Conservation (phyloP, 306 rosid genomes). For the Acacia acuminata region DNA sequence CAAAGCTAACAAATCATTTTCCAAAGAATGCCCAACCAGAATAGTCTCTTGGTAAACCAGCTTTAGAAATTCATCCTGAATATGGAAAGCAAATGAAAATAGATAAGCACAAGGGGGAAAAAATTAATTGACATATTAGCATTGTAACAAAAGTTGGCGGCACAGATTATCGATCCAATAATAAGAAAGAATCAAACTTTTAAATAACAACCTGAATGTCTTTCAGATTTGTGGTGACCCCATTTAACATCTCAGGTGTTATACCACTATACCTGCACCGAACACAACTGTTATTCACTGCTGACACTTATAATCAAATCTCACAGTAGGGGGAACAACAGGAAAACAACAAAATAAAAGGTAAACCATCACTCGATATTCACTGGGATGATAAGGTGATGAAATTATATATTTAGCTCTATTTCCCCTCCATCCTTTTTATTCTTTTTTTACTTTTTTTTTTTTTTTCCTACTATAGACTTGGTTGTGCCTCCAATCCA, state of each 20-base stretch:
- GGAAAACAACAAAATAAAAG: background rate
- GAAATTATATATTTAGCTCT: background rate
- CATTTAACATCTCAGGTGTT: slow-evolving; percentile 82
- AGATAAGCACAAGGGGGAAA: slow-evolving; percentile 30
- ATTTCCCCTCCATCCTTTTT: background rate
- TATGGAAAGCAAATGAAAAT: slow-evolving; percentile 44
- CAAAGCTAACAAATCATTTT: slow-evolving; percentile 87
- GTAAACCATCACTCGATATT: background rate
- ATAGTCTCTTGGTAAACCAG: slow-evolving; percentile 85
- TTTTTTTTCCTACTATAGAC: background rate
- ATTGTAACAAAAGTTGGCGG: slow-evolving; percentile 16
- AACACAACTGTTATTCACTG: background rate
- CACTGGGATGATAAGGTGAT: background rate
- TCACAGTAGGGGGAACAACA: background rate
- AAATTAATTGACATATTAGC: slow-evolving; percentile 35
- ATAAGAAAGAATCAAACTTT: slow-evolving; percentile 25
- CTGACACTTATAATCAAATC: slow-evolving; percentile 9
- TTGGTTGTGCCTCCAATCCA: background rate
- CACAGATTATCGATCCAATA: slow-evolving; percentile 22
- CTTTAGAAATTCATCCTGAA: slow-evolving; percentile 74
- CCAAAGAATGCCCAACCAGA: slow-evolving; percentile 91
- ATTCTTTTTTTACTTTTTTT: background rate
- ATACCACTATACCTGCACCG: slow-evolving; percentile 91
- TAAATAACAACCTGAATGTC: slow-evolving; percentile 80
- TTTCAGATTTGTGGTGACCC: slow-evolving; percentile 76